Evolutionary conservation across 495 filamentous ascomycete genomes (phyloP).

Genomic region (Chlorociboria aeruginascens): DNA sequence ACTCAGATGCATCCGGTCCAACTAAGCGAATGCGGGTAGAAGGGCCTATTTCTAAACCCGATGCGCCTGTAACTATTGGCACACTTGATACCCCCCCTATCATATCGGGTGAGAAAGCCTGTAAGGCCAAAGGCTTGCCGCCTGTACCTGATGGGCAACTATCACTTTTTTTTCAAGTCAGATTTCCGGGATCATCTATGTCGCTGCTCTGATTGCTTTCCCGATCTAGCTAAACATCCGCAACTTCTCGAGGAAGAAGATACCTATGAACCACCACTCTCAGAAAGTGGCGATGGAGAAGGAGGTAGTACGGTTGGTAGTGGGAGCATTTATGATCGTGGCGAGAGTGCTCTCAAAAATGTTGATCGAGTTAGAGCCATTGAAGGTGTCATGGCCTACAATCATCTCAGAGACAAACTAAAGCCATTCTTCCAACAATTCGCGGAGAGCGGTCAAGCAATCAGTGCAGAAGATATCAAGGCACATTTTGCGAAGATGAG

Average conservation of each 20-base stretch:
- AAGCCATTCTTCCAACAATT: conserved; percentile 88
- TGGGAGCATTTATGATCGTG: conserved; percentile 73
- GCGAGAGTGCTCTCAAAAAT: conserved; percentile 78
- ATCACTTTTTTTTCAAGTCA: conserved; percentile 71
- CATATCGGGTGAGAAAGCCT: neutral
- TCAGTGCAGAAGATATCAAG: conserved; percentile 92
- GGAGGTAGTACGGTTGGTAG: conserved; percentile 39
- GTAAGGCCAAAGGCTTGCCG: conserved; percentile 30
- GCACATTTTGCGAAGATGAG: conserved; percentile 86
- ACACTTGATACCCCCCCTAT: neutral
- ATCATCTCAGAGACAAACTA: conserved; percentile 85
- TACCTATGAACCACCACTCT: conserved; percentile 75
- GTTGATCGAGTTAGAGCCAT: conserved; percentile 88
- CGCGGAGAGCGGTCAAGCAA: conserved; percentile 74
- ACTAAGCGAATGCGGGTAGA: conserved; percentile 51
- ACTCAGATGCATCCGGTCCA: conserved; percentile 27
- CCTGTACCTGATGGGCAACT: conserved; percentile 41
- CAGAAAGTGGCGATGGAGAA: conserved; percentile 35
- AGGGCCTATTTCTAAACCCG: neutral
- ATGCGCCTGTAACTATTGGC: neutral
- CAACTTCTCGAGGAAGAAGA: conserved; percentile 91
- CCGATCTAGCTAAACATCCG: conserved; percentile 50
- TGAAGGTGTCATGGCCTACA: conserved; percentile 95
- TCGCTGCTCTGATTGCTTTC: conserved; percentile 69
- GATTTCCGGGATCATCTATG: conserved; percentile 68